A percentile compares a stretch with the other conserved stretches of the same genome.
These are phyloP conservation scores for Nidula niveotomentosa DNA, from an alignment of 1,284 basidiomycete genomes.

Conservation along the genomic window DNA sequence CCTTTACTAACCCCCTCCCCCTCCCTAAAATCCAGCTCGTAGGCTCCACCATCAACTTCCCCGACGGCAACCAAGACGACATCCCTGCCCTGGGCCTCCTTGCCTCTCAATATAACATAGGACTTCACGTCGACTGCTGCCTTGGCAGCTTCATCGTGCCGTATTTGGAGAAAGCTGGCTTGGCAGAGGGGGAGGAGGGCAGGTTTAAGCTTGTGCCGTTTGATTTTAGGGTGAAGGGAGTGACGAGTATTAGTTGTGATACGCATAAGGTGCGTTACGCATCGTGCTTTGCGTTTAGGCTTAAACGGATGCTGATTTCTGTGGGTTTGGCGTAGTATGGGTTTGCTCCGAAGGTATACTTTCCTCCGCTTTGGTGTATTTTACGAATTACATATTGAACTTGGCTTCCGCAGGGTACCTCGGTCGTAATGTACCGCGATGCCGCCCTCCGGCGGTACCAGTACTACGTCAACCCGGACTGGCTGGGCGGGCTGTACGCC, in stretches of 20 bases:
- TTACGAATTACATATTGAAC: no score
- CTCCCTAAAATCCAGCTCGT: slow-evolving; percentile 49
- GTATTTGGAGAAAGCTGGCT: slow-evolving; percentile 70
- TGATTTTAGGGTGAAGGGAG: slow-evolving; percentile 89
- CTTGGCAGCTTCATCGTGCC: slow-evolving; percentile 92
- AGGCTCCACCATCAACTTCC: slow-evolving; percentile 91
- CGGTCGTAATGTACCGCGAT: slow-evolving; percentile 90
- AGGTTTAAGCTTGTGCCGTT: slow-evolving; percentile 62
- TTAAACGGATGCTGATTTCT: no score
- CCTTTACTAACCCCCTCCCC: no score
- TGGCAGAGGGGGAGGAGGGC: slow-evolving; percentile 50
- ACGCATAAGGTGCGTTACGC: slow-evolving; percentile 56
- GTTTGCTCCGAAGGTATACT: slow-evolving; percentile 60
- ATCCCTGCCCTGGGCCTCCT: slow-evolving; percentile 81
- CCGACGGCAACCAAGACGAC: slow-evolving; percentile 89
- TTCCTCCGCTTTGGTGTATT: no score
- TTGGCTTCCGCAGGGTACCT: slow-evolving; percentile 61
- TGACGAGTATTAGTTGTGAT: slow-evolving; percentile 90
- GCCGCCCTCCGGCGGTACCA: slow-evolving; percentile 75
- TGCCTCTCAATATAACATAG: slow-evolving; percentile 77
- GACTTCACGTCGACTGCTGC: slow-evolving; percentile 94
- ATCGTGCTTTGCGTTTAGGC: no score
- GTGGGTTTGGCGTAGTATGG: slow-evolving; percentile 55
- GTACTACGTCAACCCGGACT: slow-evolving; percentile 82
- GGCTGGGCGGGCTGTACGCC: slow-evolving; percentile 82